These are phyloP conservation scores for Hypoxylon cercidicola DNA, from an alignment of 495 filamentous ascomycete genomes.

Conservation along the genomic window DNA sequence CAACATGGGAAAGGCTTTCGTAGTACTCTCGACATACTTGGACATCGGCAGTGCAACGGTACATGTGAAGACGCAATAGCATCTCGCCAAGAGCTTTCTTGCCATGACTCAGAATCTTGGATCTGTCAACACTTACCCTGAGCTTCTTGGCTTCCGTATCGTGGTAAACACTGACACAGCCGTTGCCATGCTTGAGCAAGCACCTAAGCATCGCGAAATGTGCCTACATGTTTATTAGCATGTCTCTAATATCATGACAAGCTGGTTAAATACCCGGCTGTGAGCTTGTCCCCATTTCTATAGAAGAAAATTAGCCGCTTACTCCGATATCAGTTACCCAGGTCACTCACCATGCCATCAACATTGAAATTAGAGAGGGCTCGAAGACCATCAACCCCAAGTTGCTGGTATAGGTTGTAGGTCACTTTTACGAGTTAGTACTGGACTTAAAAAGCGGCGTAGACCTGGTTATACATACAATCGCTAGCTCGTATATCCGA, in stretches of 20 bases:
- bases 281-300: conserved; percentile 61
- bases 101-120: conserved; percentile 51
- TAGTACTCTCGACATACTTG: conserved; percentile 51
- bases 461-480: conserved; percentile 27
- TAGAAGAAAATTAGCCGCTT: conserved; percentile 4
- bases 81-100: conserved; percentile 56
- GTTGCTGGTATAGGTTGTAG: conserved; percentile 57
- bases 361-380: conserved; percentile 57
- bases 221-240: conserved; percentile 43
- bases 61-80: conserved; percentile 57
- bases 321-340: conserved; percentile 8
- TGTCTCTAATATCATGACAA: neutral
- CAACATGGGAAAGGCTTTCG: conserved; percentile 52
- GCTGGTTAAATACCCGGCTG: conserved; percentile 43
- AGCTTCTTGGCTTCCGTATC: conserved; percentile 32
- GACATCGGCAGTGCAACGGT: conserved; percentile 59
- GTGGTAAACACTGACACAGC: conserved; percentile 44
- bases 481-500: conserved; percentile 49
- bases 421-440: conserved; percentile 45
- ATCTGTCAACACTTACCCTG: conserved; percentile 49
- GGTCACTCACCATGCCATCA: conserved; percentile 46
- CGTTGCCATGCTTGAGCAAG: conserved; percentile 49
- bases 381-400: conserved; percentile 57
- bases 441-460: neutral
- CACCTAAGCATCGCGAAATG: conserved; percentile 56